A percentile compares a stretch with the other conserved stretches of the same genome.
Evolutionary conservation across 805 yeast species (phyloP).

Genomic region (Dipodascus geniculatus): DNA sequence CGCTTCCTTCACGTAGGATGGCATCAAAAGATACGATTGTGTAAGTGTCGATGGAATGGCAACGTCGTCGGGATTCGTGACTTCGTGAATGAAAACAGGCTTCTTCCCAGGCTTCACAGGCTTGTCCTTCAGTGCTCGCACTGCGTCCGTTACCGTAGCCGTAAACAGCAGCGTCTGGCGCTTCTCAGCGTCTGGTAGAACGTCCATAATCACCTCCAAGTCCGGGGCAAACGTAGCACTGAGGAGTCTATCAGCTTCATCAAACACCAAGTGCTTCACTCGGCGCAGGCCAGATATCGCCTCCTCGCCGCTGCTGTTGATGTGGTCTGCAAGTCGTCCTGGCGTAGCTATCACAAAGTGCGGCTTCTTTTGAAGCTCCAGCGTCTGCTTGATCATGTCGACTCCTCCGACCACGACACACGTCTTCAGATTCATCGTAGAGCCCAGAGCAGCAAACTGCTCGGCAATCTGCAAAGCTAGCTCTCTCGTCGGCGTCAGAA

Average conservation of each 20-base stretch:
- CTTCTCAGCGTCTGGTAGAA: constrained; percentile 55
- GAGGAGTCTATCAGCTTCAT: constrained; percentile 90
- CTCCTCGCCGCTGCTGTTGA: constrained; percentile 79
- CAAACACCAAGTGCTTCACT: constrained; percentile 73
- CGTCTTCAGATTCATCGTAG: constrained; percentile 75
- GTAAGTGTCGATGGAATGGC: constrained; percentile 68
- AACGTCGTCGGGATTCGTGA: constrained; percentile 58
- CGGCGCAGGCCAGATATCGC: constrained; percentile 68
- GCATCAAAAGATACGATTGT: constrained; percentile 62
- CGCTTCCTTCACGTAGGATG: constrained; percentile 84
- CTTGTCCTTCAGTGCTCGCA: constrained; percentile 60
- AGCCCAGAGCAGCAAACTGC: constrained; percentile 87
- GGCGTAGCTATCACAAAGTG: constrained; percentile 97
- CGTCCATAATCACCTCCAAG: constrained; percentile 55
- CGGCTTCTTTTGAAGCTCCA: constrained; percentile 70
- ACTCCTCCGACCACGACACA: constrained; percentile 89
- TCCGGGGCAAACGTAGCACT: constrained; percentile 77
- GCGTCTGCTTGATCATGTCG: constrained; percentile 80
- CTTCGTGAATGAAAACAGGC: constrained; percentile 60
- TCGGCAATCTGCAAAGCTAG: constrained; percentile 95
- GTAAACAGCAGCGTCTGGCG: constrained; percentile 89
- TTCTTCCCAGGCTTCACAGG: constrained; percentile 43
- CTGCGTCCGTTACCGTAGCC: constrained; percentile 92
- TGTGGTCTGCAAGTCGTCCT: constrained; percentile 89
- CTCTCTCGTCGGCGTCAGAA: constrained; percentile 83